Evolutionary conservation across 1,284 basidiomycete species (phyloP), one percentile per base, ranked within the genome.

Genomic region (Cystobasidium sp.): DNA sequence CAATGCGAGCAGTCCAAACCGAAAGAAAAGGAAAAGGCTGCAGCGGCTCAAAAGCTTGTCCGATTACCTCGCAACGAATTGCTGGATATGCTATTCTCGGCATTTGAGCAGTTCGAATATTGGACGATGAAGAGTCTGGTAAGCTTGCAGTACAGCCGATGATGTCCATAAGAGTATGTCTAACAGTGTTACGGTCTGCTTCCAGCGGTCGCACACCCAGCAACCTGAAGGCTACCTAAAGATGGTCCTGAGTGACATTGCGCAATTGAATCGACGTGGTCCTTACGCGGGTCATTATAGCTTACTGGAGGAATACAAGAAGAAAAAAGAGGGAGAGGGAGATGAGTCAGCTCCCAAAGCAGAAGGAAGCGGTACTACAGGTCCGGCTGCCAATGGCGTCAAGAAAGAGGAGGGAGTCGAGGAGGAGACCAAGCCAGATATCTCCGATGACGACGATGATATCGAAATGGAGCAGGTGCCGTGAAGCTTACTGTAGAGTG

Each of bases 221-320:
- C 95, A 98, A 83, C 95, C 95, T 0, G 92, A 96, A 82, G 88
- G 86, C 16, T 97, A 94, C 82, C 87, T 98, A 73, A 92, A 94
- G 78, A 93, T 97, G 79, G 89, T 93, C 0, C 84, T 98, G 63
- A 85, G 84, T 55, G 90, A 93, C 76, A 90, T 97, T 61, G 94
- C 92, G 1, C 88, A 87, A 75, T 85, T 94, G 61, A 89, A 94
- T 81, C 89, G 89, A 71, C 89, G 89, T 66, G 94, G 94, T 0
- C 82, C 83, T n/a, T 86, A 86, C 72, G 80, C 81, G 18, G 83
- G 84, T 44, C 82, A 84, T 78, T 87, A 83, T 77, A 12, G 81
- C 73, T 52, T 74, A 18, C 52, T 62, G 49, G 68, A 63, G 43
- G 46, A 66, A 31, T 59, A 69, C 55, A 73, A 56, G 63, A 68